Conservation (phyloP, 208 protist species). For the Leishmania guyanensis region DNA sequence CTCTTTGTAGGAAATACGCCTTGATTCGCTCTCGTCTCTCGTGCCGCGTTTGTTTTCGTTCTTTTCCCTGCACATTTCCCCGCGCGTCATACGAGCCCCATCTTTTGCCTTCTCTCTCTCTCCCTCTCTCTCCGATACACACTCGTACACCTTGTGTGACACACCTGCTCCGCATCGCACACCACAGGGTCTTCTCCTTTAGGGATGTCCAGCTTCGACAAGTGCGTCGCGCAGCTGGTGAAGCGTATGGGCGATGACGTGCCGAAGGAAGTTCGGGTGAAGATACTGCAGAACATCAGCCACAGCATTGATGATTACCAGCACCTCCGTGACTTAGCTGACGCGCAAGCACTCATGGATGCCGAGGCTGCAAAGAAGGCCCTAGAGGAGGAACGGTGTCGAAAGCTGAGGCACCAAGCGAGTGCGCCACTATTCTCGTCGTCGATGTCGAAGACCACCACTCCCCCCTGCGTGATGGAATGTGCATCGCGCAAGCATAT, state of each 20-base stretch:
- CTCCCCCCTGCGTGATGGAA: conserved; percentile 2
- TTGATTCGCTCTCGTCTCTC: neutral
- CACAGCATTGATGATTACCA: conserved; percentile 54
- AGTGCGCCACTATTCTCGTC: conserved; percentile 22
- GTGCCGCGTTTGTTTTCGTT: neutral
- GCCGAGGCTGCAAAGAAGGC: conserved; percentile 17
- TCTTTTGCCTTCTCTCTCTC: neutral
- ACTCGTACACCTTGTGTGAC: neutral
- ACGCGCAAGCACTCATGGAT: conserved; percentile 5
- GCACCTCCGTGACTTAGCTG: conserved; percentile 30
- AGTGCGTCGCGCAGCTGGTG: conserved; percentile 59
- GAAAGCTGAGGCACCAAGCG: conserved; percentile 23
- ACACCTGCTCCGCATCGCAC: neutral
- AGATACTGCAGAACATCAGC: conserved; percentile 54
- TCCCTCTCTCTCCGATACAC: neutral
- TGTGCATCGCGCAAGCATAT: neutral
- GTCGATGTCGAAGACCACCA: neutral
- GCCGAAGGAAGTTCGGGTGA: conserved; percentile 33
- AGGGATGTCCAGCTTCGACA: conserved; percentile 79
- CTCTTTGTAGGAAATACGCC: neutral
- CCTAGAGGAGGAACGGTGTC: conserved; percentile 16
- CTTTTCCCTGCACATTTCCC: neutral
- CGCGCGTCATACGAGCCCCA: too few relatives aligned
- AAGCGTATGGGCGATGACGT: conserved; percentile 30
- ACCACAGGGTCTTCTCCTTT: neutral